Percentiles rank a stretch among this genome's conserved stretches.
phyloP scores from a whole-genome alignment of 1,284 basidiomycete genomes.

The Xerocomus minutiporus region DNA sequence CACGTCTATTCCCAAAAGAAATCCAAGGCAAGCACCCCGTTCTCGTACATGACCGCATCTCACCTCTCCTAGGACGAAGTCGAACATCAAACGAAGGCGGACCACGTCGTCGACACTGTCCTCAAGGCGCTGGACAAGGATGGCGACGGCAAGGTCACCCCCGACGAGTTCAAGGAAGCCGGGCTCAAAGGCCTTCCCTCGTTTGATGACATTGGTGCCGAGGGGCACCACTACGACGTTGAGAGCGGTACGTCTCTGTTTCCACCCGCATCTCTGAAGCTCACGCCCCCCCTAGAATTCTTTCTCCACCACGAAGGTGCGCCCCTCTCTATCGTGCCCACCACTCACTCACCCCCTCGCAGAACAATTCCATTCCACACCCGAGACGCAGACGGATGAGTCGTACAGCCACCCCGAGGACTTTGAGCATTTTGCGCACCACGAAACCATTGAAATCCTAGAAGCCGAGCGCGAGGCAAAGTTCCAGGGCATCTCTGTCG shows the following conservation, averaged over 20 bases:
- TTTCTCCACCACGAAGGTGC: constrained; percentile 91
- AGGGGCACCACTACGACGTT: constrained; percentile 90
- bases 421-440: constrained; percentile 82
- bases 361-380: constrained; percentile 92
- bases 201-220: constrained; percentile 84
- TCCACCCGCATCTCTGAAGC: not conserved
- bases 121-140: constrained; percentile 75
- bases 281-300: constrained; percentile 52
- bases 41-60: not conserved
- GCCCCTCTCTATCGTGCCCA: not conserved
- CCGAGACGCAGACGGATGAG: constrained; percentile 95
- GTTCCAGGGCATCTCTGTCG: constrained; percentile 75
- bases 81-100: constrained; percentile 82
- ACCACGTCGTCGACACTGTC: constrained; percentile 75
- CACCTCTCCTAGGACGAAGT: constrained; percentile 55
- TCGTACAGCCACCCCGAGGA: constrained; percentile 93
- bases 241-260: constrained; percentile 61
- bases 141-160: constrained; percentile 72
- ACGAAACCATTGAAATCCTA: constrained; percentile 81
- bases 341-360: not conserved
- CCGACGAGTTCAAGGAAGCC: constrained; percentile 76
- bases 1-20: constrained; percentile 89
- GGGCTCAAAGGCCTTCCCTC: constrained; percentile 80
- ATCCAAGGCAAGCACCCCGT: constrained; percentile 50
- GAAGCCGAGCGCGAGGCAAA: constrained; percentile 82